Percentiles rank a stretch among this genome's conserved stretches.
Conservation (phyloP, 2,329 filamentous ascomycete species). For the Gliomastix tumulicola region DNA sequence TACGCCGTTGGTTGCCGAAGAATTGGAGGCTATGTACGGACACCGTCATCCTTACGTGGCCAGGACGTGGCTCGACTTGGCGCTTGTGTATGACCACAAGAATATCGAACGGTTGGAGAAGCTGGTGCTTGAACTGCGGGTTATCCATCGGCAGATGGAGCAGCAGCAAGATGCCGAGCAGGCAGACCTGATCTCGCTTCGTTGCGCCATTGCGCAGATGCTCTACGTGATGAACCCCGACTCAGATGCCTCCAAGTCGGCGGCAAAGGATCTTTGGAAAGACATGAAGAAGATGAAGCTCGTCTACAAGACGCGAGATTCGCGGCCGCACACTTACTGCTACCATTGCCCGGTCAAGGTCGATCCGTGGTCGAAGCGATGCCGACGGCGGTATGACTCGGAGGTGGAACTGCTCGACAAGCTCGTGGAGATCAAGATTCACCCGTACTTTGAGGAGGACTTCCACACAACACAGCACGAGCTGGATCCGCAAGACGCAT, state of each 20-base stretch:
- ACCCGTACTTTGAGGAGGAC: slow-evolving; percentile 36
- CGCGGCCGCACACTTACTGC: slow-evolving; percentile 30
- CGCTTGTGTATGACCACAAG: slow-evolving; percentile 28
- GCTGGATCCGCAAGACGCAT: slow-evolving; percentile 25
- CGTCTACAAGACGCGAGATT: slow-evolving; percentile 25
- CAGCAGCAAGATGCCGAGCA: slow-evolving; percentile 21
- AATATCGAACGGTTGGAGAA: slow-evolving; percentile 27
- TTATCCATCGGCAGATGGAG: slow-evolving; percentile 25
- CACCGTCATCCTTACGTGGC: slow-evolving; percentile 34
- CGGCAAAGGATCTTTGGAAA: slow-evolving; percentile 28
- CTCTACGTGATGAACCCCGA: slow-evolving; percentile 25
- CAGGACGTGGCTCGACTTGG: slow-evolving; percentile 32
- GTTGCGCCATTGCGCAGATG: slow-evolving; percentile 32
- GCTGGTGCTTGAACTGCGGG: slow-evolving; percentile 27
- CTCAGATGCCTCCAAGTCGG: slow-evolving; percentile 23
- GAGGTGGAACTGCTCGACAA: slow-evolving; percentile 27
- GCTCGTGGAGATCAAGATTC: slow-evolving; percentile 26
- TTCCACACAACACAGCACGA: slow-evolving; percentile 32
- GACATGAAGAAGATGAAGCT: slow-evolving; percentile 24
- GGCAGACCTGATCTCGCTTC: slow-evolving; percentile 26
- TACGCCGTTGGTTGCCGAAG: slow-evolving; percentile 32
- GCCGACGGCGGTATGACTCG: slow-evolving; percentile 30
- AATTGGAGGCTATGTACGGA: slow-evolving; percentile 35
- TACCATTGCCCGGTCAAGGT: slow-evolving; percentile 36
- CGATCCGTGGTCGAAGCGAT: slow-evolving; percentile 35